Base-by-base conservation (phyloP, 257 asterid species). In the Anisodus acutangulus region DNA sequence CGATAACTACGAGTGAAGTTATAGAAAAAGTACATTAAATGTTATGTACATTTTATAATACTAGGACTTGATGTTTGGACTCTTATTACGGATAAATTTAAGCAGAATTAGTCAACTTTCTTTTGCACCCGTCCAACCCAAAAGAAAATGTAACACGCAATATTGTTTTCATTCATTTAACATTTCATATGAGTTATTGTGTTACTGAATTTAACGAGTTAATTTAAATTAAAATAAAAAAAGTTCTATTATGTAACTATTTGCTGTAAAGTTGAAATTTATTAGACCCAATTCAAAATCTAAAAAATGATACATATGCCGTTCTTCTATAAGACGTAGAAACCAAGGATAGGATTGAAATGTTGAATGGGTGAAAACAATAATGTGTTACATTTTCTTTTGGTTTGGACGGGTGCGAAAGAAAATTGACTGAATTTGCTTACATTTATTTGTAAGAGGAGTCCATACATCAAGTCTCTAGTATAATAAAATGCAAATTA, bases 21-120 rank as follows among this genome's bases (percentile, higher is more conserved):
- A 51, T 11, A 10, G 22, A 13, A 76, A 3, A 76, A 76, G 63
- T 12, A 76, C 45, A 76, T 76, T 76, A 76, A 51, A 76, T 76
- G 0, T 26, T 49, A 12, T 49, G 51, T 76, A 22, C 63, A 11
- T 10, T 26, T 76, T 3, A 51, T 9, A 76, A 16, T 2, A 22
- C 12, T 26, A 49, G 41, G 26, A 35, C 13, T 55, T n/a, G 0
- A 16, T 51, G 15, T 15, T 51, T 47, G 19, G 41, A 47, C 12
- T 51, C 8, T 49, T 22, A 0, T 19, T 11, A 3, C 11, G 2
- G 3, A 22, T 22, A 22, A 22, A 22, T 22, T 22, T 22, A 26
- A 41, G 45, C 45, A 47, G 26, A 6, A 1, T 47, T 4, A 45
- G 58, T 74, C 6, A 76, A 51, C 41, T 76, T 74, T 76, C 6